A percentile compares a stretch with the other conserved stretches of the same genome.
Evolutionary conservation across 306 rosid genomes (phyloP).

Genomic region (Urtica urens): DNA sequence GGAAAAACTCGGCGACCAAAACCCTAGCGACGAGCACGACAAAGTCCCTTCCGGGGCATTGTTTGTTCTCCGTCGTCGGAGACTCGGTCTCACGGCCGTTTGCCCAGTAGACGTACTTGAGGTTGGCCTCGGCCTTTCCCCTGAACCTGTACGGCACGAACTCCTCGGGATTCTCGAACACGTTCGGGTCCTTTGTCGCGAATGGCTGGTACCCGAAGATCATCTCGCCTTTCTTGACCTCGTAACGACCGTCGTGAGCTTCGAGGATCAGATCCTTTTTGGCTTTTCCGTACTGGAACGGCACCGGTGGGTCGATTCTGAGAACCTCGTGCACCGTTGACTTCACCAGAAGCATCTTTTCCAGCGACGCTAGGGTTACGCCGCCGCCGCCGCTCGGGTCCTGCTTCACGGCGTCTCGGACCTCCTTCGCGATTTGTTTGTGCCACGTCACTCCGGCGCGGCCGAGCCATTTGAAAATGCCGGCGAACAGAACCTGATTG

Average conservation of each 20-base stretch:
- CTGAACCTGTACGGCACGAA: constrained; percentile 27
- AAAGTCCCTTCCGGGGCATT: constrained; percentile 42
- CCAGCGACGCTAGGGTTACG: constrained; percentile 21
- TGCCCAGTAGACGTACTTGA: constrained; percentile 44
- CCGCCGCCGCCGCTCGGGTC: too few species aligned
- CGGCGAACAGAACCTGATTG: constrained; percentile 29
- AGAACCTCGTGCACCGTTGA: constrained; percentile 46
- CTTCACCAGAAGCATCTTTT: constrained; percentile 44
- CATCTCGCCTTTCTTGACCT: constrained; percentile 60
- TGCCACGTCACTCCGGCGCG: constrained; percentile 26
- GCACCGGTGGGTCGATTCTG: constrained; percentile 55
- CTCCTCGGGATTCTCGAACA: constrained; percentile 33
- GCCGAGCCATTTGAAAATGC: constrained; percentile 51
- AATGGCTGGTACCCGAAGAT: constrained; percentile 59
- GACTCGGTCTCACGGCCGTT: constrained; percentile 40
- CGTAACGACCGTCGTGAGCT: constrained; percentile 38
- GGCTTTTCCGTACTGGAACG: constrained; percentile 52
- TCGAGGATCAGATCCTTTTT: constrained; percentile 41
- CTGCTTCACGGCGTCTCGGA: constrained; percentile 26
- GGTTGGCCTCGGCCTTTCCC: constrained; percentile 22
- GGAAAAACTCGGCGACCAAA: constrained; percentile 50
- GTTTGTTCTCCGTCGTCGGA: constrained; percentile 39
- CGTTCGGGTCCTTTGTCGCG: constrained; percentile 41
- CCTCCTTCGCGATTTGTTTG: constrained; percentile 31
- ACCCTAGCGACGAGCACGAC: constrained; percentile 39